Conservation (phyloP, 805 yeast genomes). For the Lipomyces kockii region DNA sequence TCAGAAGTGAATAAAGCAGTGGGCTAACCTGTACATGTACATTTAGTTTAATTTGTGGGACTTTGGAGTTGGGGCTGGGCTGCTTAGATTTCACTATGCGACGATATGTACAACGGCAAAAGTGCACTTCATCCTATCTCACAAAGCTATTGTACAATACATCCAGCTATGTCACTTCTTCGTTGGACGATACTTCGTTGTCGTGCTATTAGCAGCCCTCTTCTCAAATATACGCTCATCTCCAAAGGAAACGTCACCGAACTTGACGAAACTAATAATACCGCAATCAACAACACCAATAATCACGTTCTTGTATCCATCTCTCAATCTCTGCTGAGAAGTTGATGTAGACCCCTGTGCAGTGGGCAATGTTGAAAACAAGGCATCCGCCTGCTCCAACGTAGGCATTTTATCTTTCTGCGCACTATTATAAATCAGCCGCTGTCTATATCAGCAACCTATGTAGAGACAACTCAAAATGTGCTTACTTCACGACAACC, state of each 20-base stretch:
- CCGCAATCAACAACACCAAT: conserved; percentile 80
- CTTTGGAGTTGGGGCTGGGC: background rate
- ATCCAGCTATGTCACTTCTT: background rate
- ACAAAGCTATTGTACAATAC: background rate
- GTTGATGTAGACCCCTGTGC: conserved; percentile 10
- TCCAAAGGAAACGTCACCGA: conserved; percentile 43
- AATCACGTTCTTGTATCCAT: conserved; percentile 59
- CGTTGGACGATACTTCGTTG: background rate
- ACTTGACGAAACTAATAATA: conserved; percentile 63
- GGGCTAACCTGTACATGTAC: background rate
- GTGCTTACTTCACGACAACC: conserved; percentile 53
- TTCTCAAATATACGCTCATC: conserved; percentile 30
- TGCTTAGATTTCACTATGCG: background rate
- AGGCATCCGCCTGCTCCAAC: conserved; percentile 43
- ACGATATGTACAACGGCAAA: background rate
- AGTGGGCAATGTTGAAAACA: conserved; percentile 42
- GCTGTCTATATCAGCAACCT: background rate
- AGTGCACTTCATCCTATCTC: background rate
- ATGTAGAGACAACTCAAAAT: conserved; percentile 22
- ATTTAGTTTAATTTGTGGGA: background rate
- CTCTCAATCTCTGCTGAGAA: conserved; percentile 50
- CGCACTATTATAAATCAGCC: conserved; percentile 37
- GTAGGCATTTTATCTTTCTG: conserved; percentile 45
- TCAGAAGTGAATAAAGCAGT: background rate
- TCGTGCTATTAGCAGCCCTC: conserved; percentile 1